Evolutionary conservation across 148 eudicot genomes (phyloP), one percentile per base, ranked within the genome.

Genomic region (Euryodendron excelsum): DNA sequence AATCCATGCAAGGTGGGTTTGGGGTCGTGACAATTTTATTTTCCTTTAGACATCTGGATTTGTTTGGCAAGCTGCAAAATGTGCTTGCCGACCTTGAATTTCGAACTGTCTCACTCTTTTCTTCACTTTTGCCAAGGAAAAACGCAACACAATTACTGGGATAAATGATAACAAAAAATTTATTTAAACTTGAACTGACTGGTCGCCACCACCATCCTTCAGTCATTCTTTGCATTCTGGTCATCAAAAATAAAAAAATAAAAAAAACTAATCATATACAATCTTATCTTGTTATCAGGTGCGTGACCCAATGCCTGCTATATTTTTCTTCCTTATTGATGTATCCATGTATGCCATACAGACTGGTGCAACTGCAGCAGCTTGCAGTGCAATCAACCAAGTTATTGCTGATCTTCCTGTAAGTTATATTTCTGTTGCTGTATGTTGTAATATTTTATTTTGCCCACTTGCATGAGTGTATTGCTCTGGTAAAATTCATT

Each of bases 301-400:
- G 79, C 97, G 98, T 74, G 96, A 93, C 82, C 98, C 98, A 20
- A 95, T 95, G 97, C 98, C 97, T 67, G 96, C 97, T 53, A 93
- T 93, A 60, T 91, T 85, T 82, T 95, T 95, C 94, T 95, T 95
- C 83, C 92, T 95, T 52, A 82, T 95, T 76, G 98, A 95, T 79
- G 98, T 95, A 56, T 95, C 98, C 73, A 85, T 90, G 93, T 90
- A 95, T 70, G 91, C 98, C 61, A 77, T 93, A 74, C 98, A 95
- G 86, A 95, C 93, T 83, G 98, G 98, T 69, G 97, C 98, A 77
- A 91, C 98, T 82, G 98, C 97, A 64, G 98, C 96, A 36, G 94
- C 97, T 78, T 95, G 98, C 86, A 90, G 97, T 88, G 98, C 98
- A 75, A 93, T 95, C 74, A 91, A 72, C 86, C 98, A 91, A 93